These are phyloP conservation scores for Carex myosuroides DNA, from an alignment of 176 grass and related monocot species.

Conservation along the genomic window DNA sequence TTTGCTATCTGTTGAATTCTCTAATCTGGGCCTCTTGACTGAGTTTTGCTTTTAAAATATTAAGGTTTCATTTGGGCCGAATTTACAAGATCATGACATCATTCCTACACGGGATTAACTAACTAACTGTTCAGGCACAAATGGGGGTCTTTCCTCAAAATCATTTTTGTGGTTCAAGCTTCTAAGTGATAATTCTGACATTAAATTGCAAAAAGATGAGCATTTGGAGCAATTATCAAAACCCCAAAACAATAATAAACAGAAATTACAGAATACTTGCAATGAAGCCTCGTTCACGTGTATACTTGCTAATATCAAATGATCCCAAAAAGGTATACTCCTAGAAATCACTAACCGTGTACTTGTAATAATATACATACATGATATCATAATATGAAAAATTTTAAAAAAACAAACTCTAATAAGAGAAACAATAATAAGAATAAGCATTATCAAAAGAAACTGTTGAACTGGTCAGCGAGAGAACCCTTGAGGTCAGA, in stretches of 20 bases:
- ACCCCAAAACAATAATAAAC: neutral
- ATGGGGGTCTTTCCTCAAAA: too few species aligned
- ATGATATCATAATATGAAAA: neutral
- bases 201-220: neutral
- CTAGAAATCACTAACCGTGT: neutral
- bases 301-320: constrained; percentile 6
- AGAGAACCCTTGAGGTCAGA: constrained; percentile 74
- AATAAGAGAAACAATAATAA: neutral
- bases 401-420: neutral
- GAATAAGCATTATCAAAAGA: constrained; percentile 36
- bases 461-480: constrained; percentile 35
- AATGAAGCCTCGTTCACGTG: neutral
- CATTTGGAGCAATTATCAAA: neutral
- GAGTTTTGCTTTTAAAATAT: neutral
- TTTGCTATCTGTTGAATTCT: too few species aligned
- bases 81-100: neutral
- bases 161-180: too few species aligned
- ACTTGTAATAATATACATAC: neutral
- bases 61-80: neutral
- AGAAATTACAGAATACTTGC: neutral
- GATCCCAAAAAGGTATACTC: neutral
- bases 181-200: neutral
- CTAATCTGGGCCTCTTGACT: too few species aligned
- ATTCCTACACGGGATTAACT: too few species aligned
- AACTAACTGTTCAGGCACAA: too few species aligned